Conservation (phyloP, 495 filamentous ascomycete species). For the Hypoxylon trugodes region DNA sequence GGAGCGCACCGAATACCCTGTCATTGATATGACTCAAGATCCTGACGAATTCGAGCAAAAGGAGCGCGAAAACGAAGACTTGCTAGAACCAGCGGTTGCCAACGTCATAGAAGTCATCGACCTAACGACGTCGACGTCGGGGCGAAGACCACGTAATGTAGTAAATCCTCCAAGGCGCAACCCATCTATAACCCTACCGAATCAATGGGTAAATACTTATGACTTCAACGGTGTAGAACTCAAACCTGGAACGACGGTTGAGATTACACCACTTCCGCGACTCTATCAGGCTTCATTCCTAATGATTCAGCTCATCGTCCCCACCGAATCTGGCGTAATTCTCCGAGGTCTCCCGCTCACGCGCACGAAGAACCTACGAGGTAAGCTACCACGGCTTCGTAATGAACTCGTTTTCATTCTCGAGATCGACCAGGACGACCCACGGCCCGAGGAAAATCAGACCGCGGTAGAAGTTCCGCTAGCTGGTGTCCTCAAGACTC, state of each 20-base stretch:
- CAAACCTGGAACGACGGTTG: slow-evolving; percentile 43
- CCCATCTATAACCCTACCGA: not conserved
- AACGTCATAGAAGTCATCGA: slow-evolving; percentile 38
- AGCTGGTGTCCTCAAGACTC: slow-evolving; percentile 41
- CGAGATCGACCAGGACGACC: slow-evolving; percentile 55
- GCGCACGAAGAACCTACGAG: slow-evolving; percentile 49
- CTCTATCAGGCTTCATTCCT: slow-evolving; percentile 49
- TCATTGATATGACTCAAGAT: slow-evolving; percentile 16
- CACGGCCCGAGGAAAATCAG: slow-evolving; percentile 49
- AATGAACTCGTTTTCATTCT: slow-evolving; percentile 66
- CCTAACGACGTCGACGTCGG: not conserved
- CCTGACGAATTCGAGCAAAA: slow-evolving; percentile 3
- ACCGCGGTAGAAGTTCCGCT: slow-evolving; percentile 54
- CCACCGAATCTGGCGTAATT: slow-evolving; percentile 34
- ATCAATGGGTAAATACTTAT: slow-evolving; percentile 24
- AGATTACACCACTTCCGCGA: slow-evolving; percentile 38
- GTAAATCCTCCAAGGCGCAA: slow-evolving; percentile 19
- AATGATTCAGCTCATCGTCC: slow-evolving; percentile 50
- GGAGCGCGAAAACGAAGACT: slow-evolving; percentile 13
- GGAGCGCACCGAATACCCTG: not conserved
- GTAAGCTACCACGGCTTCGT: slow-evolving; percentile 49
- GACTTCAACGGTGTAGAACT: slow-evolving; percentile 33
- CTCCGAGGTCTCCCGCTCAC: slow-evolving; percentile 55
- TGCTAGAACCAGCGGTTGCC: slow-evolving; percentile 19
- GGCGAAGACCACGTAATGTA: slow-evolving; percentile 2